Evolutionary conservation across 1,284 basidiomycete genomes (phyloP), one percentile per base, ranked within the genome.

Genomic region (Puccinia coronata): DNA sequence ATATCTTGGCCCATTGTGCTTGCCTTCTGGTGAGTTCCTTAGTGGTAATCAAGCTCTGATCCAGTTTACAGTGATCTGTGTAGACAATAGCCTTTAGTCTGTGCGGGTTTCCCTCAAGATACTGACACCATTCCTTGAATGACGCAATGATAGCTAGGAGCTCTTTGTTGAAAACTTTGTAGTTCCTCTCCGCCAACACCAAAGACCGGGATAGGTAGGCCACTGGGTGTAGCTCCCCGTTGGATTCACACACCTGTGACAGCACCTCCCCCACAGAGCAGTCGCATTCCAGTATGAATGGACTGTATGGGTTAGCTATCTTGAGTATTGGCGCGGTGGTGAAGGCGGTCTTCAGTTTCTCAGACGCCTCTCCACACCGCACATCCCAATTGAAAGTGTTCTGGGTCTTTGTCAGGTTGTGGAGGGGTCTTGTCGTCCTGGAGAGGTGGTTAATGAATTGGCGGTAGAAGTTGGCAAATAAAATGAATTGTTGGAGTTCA

Each of bases 21-120:
- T 76, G 53, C 49, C 34, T 3, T 0, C 34, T n/a, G 36, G 34
- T 76, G 57, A n/a, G n/a, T n/a, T n/a, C n/a, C n/a, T n/a, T n/a
- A n/a, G n/a, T n/a, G n/a, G n/a, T n/a, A n/a, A 76, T 59, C 36
- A 63, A 76, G 8, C 12, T 25, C 23, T n/a, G n/a, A n/a, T 76
- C 16, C 1, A 76, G 57, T 9, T 41, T 61, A 1, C n/a, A 34
- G 41, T 76, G 73, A 23, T 76, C 57, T 14, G 57, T 76, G 28
- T 61, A 63, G 28, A n/a, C n/a, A n/a, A n/a, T n/a, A n/a, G n/a
- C n/a, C n/a, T n/a, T n/a, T n/a, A n/a, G n/a, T n/a, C n/a, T 3
- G 34, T 76, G n/a, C 0, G 73, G 57, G 1, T 43, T 43, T 0
- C 73, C 57, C 28, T 61, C 34, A 1, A 76, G 25, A 8, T 76